Conservation (phyloP, 139 green algal species). For the Choricystis sp. region DNA sequence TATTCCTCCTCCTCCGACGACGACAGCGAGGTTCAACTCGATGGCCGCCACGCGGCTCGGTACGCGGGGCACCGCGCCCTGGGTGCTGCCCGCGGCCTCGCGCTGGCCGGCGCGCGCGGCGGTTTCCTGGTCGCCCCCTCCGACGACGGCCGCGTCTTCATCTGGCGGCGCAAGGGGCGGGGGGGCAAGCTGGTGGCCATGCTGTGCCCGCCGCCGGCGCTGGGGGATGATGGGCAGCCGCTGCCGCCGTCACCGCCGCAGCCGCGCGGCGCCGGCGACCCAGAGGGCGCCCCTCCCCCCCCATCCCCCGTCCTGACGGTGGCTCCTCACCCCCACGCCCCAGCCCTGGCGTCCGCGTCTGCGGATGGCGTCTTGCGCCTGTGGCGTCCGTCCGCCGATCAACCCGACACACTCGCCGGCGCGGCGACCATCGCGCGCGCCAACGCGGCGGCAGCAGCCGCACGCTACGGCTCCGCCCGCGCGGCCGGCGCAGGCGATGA, state of each 20-base stretch:
- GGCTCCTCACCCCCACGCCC: not conserved
- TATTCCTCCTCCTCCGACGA: not conserved
- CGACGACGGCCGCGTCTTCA: not conserved
- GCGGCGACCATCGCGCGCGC: not conserved
- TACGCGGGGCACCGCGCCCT: not conserved
- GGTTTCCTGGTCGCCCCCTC: not conserved
- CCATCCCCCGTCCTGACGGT: not conserved
- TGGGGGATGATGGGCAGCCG: not conserved
- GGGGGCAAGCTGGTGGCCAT: not conserved
- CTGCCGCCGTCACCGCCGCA: too few species aligned
- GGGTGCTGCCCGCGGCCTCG: not conserved
- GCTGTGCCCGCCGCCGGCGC: not conserved
- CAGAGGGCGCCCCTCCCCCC: not conserved
- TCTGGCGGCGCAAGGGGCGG: not conserved
- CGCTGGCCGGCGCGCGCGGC: not conserved
- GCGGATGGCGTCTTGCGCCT: not conserved
- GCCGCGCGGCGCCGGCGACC: too few species aligned
- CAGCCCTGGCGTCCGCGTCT: not conserved
- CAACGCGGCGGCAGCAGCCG: not conserved
- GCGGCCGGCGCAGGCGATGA: not conserved
- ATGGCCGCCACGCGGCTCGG: too few species aligned
- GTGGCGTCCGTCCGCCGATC: not conserved
- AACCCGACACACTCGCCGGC: not conserved
- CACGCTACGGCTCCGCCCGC: not conserved
- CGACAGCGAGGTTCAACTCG: not conserved